Conservation (phyloP, 345 rosid genomes). For the Syzygium aromaticum region DNA sequence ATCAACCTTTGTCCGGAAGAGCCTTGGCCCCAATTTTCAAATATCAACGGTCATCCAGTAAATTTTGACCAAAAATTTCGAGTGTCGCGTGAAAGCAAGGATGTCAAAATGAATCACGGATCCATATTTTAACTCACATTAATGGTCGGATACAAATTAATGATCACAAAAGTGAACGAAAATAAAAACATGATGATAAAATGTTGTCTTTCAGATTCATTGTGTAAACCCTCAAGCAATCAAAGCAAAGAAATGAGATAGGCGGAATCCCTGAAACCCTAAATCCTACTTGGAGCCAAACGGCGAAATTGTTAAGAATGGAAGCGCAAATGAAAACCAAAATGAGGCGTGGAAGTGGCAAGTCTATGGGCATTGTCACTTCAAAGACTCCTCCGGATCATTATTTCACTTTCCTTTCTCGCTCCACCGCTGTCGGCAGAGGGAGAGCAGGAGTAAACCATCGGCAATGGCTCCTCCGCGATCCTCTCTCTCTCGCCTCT, state of each 20-base stretch:
- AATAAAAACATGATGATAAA: not conserved
- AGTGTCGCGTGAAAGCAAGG: no score
- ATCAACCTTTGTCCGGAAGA: not conserved
- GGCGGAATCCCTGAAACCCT: slow-evolving; percentile 4
- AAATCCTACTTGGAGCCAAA: not conserved
- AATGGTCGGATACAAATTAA: no score
- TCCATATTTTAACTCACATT: no score
- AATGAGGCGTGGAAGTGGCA: not conserved
- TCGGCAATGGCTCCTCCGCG: not conserved
- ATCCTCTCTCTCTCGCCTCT: not conserved
- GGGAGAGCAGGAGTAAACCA: no score
- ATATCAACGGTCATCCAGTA: not conserved
- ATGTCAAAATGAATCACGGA: no score
- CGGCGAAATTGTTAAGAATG: no score
- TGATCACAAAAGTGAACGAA: not conserved
- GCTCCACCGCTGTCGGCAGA: no score
- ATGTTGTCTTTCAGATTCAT: not conserved
- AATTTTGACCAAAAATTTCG: not conserved
- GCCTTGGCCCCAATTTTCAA: not conserved
- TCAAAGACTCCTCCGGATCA: slow-evolving; percentile 18
- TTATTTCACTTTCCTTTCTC: no score
- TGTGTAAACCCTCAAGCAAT: no score
- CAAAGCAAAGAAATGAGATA: no score
- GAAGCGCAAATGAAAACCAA: no score
- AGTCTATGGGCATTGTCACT: slow-evolving; percentile 10